Evolutionary conservation across 208 protist genomes (phyloP).

Genomic region (Acanthamoeba polyphaga): DNA sequence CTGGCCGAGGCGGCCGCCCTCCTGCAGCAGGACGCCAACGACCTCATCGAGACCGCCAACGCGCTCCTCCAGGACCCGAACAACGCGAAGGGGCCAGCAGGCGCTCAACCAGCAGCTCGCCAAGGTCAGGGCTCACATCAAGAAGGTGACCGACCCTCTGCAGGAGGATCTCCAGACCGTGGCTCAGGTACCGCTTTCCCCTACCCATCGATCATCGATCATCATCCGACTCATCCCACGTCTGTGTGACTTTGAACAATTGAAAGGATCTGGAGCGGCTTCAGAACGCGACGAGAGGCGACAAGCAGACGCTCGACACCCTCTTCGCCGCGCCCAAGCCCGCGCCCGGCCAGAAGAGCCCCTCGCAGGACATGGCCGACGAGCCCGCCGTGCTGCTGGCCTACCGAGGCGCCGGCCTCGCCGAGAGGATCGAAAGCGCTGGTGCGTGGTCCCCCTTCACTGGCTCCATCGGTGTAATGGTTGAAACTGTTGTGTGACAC

Average conservation of each 20-base stretch:
- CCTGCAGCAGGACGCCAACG: slow-evolving; percentile 41
- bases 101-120: background rate
- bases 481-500: background rate
- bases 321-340: slow-evolving; percentile 30
- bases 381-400: slow-evolving; percentile 35
- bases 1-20: background rate
- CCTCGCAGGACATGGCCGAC: slow-evolving; percentile 47
- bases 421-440: slow-evolving; percentile 8
- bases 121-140: slow-evolving; percentile 32
- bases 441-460: background rate
- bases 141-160: slow-evolving; percentile 52
- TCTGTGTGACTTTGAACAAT: background rate
- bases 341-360: slow-evolving; percentile 1
- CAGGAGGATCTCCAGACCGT: slow-evolving; percentile 63
- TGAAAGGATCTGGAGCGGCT: slow-evolving; percentile 42
- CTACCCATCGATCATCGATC: background rate
- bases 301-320: background rate
- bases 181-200: background rate
- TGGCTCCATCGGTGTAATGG: background rate
- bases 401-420: background rate
- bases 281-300: background rate
- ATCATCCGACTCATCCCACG: background rate
- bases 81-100: background rate
- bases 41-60: slow-evolving; percentile 63
- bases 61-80: slow-evolving; percentile 19